Conservation (phyloP, 176 grass and related monocot genomes). For the Musa itinerans region DNA sequence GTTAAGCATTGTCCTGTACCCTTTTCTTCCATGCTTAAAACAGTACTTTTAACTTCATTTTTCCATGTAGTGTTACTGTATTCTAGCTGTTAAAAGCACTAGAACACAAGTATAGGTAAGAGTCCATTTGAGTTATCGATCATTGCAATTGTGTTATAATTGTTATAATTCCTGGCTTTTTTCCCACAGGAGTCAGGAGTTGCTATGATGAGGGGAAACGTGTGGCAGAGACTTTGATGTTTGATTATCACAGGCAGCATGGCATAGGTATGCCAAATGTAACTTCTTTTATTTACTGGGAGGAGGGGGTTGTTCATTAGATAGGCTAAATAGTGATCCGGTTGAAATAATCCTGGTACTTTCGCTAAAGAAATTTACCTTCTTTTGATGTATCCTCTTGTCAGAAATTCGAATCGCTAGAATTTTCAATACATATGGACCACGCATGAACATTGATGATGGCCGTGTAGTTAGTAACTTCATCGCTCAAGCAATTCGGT, state of each 20-base stretch:
- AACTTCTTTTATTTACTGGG: no score
- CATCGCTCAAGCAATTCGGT: slow-evolving; percentile 99
- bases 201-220: slow-evolving; percentile 99
- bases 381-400: slow-evolving; percentile 19
- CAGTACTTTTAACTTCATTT: neutral
- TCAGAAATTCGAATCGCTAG: slow-evolving; percentile 96
- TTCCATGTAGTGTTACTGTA: neutral
- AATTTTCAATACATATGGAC: slow-evolving; percentile 99
- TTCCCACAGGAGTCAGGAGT: slow-evolving; percentile 72
- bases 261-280: slow-evolving; percentile 60
- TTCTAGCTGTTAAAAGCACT: neutral
- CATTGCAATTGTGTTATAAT: neutral
- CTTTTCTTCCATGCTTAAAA: no score
- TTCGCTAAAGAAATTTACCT: neutral
- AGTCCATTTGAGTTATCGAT: neutral
- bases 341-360: no score
- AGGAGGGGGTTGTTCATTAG: no score
- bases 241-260: slow-evolving; percentile 99
- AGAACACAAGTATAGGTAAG: neutral
- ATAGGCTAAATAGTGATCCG: no score
- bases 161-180: slow-evolving; percentile 9
- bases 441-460: slow-evolving; percentile 99
- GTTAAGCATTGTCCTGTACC: no score
- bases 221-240: slow-evolving; percentile 99
- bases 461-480: slow-evolving; percentile 99